A percentile compares a stretch with the other conserved stretches of the same genome.
Evolutionary conservation across 495 filamentous ascomycete species (phyloP).

Genomic region (Bombardia bombarda): DNA sequence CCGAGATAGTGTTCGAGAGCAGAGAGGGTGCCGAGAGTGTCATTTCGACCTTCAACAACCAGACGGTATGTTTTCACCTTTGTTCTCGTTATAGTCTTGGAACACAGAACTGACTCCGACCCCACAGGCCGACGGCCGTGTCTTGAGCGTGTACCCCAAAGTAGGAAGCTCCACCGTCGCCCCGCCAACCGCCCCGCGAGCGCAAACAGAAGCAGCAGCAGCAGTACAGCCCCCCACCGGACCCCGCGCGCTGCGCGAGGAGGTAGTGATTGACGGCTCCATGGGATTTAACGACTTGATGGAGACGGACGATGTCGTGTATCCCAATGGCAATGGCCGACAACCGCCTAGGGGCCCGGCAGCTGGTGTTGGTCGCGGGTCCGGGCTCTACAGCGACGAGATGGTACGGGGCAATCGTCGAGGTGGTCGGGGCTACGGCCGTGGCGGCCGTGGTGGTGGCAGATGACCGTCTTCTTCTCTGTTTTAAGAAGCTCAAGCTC

Average conservation of each 20-base stretch:
- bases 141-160: constrained; percentile 71
- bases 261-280: constrained; percentile 49
- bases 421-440: constrained; percentile 25
- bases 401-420: constrained; percentile 18
- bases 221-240: constrained; percentile 15
- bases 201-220: too few relatives aligned
- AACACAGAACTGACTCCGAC: constrained; percentile 2
- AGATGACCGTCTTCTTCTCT: too few relatives aligned
- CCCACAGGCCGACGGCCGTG: constrained; percentile 71
- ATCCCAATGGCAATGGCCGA: constrained; percentile 4
- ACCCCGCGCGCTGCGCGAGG: constrained; percentile 29
- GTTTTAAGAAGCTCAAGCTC: too few relatives aligned
- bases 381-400: constrained; percentile 19
- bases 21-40: constrained; percentile 71
- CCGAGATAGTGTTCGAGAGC: constrained; percentile 74
- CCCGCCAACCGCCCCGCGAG: constrained; percentile 8
- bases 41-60: constrained; percentile 77
- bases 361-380: not conserved
- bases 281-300: constrained; percentile 54
- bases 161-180: constrained; percentile 8
- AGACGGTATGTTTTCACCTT: constrained; percentile 52
- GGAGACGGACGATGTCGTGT: constrained; percentile 31
- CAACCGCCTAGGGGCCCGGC: constrained; percentile 10
- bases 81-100: not conserved
- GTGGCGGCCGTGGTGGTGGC: constrained; percentile 5